A percentile compares a stretch with the other conserved stretches of the same genome.
Evolutionary conservation across 1,284 basidiomycete genomes (phyloP).

Genomic region (Sanghuangporus baumii): DNA sequence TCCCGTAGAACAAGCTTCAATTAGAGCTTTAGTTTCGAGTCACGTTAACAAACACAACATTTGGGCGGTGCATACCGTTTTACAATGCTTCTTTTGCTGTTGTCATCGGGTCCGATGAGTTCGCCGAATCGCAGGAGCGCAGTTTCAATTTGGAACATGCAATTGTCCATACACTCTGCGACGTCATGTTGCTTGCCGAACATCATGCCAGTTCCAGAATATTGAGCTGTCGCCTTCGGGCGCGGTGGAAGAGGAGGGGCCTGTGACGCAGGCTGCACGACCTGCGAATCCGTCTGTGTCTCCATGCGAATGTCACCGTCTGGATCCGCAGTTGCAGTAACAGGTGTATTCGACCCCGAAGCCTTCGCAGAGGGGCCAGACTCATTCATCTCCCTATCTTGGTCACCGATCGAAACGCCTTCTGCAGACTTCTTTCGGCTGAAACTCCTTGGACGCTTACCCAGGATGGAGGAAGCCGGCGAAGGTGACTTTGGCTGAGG

Average conservation of each 20-base stretch:
- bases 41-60: not conserved
- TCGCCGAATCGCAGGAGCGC: slow-evolving; percentile 79
- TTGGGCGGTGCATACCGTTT: slow-evolving; percentile 51
- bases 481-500: slow-evolving; percentile 20
- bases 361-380: slow-evolving; percentile 43
- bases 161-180: slow-evolving; percentile 98
- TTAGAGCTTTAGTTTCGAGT: not conserved
- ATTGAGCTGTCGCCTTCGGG: slow-evolving; percentile 38
- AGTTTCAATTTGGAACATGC: slow-evolving; percentile 97
- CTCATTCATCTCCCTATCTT: slow-evolving; percentile 39
- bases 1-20: slow-evolving; percentile 82
- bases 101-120: slow-evolving; percentile 41
- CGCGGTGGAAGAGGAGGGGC: slow-evolving; percentile 60
- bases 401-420: slow-evolving; percentile 29
- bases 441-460: slow-evolving; percentile 58
- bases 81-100: slow-evolving; percentile 65
- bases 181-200: slow-evolving; percentile 98
- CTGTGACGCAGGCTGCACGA: slow-evolving; percentile 26
- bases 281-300: slow-evolving; percentile 19
- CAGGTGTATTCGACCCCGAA: slow-evolving; percentile 12
- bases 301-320: slow-evolving; percentile 43
- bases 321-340: slow-evolving; percentile 21
- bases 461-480: slow-evolving; percentile 55
- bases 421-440: slow-evolving; percentile 36
- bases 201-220: slow-evolving; percentile 78